A percentile compares a stretch with the other conserved stretches of the same genome.
phyloP scores from a whole-genome alignment of 2,329 filamentous ascomycete genomes.

The Aspergillaceae sp. region DNA sequence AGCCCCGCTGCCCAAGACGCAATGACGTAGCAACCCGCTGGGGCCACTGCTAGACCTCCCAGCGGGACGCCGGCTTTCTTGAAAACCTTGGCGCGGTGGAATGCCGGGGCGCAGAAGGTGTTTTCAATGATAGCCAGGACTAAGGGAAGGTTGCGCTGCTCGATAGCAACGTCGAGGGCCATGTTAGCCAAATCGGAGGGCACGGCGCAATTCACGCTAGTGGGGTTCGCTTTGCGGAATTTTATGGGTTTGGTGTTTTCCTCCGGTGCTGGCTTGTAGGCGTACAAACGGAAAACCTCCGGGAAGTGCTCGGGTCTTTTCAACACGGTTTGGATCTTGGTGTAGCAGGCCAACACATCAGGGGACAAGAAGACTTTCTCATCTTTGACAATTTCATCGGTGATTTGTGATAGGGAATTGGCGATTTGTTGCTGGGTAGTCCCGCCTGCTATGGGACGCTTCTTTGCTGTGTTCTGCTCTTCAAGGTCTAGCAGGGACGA shows the following conservation, averaged over 20 bases:
- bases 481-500: conserved; percentile 35
- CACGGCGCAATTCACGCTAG: conserved; percentile 62
- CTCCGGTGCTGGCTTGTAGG: conserved; percentile 66
- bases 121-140: conserved; percentile 70
- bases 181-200: conserved; percentile 59
- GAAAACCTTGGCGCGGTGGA: conserved; percentile 36
- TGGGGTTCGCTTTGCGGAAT: conserved; percentile 58
- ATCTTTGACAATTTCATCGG: conserved; percentile 64
- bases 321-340: conserved; percentile 65
- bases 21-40: conserved; percentile 50
- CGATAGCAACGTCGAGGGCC: conserved; percentile 72
- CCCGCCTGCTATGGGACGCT: conserved; percentile 15
- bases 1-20: conserved; percentile 58
- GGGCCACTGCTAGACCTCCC: conserved; percentile 30
- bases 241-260: conserved; percentile 51
- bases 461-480: conserved; percentile 24
- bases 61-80: conserved; percentile 33
- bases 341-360: conserved; percentile 62
- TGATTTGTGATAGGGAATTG: conserved; percentile 43
- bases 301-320: conserved; percentile 68
- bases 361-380: conserved; percentile 73
- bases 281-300: conserved; percentile 71
- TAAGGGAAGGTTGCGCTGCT: conserved; percentile 65
- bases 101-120: conserved; percentile 38
- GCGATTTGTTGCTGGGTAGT: conserved; percentile 30